phyloP scores from a whole-genome alignment of 2,329 filamentous ascomycete genomes.

The Hypomyces perniciosus region DNA sequence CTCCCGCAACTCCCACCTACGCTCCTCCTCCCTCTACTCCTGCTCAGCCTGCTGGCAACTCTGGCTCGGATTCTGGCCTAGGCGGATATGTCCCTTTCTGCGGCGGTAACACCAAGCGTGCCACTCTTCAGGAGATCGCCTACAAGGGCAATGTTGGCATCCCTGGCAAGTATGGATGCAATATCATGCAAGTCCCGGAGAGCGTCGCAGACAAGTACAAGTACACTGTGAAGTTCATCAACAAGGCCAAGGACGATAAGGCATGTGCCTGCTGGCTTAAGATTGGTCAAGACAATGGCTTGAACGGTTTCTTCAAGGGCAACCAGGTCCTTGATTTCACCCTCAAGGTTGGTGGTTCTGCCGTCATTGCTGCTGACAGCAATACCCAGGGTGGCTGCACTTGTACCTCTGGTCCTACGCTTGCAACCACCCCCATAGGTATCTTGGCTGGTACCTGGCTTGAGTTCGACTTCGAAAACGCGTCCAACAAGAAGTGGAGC shows the following conservation, averaged over 20 bases:
- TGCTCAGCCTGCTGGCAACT: constrained; percentile 10
- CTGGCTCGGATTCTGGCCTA: constrained; percentile 15
- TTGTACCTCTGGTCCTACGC: constrained; percentile 31
- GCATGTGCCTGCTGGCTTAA: constrained; percentile 46
- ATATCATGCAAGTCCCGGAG: constrained; percentile 41
- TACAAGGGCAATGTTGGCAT: constrained; percentile 44
- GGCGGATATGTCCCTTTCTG: constrained; percentile 29
- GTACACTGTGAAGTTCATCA: constrained; percentile 38
- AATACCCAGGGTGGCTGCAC: constrained; percentile 45
- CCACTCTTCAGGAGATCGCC: constrained; percentile 40
- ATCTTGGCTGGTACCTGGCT: constrained; percentile 42
- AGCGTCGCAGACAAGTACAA: constrained; percentile 35
- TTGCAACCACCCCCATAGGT: constrained; percentile 29
- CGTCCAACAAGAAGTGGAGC: constrained; percentile 42
- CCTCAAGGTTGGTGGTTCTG: constrained; percentile 30
- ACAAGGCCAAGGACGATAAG: constrained; percentile 29
- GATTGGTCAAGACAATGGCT: constrained; percentile 38
- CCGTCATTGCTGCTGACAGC: constrained; percentile 39
- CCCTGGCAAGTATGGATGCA: constrained; percentile 42
- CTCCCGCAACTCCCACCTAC: constrained; percentile 18
- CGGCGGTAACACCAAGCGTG: constrained; percentile 37
- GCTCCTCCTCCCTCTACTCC: constrained; percentile 11
- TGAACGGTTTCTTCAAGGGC: constrained; percentile 45
- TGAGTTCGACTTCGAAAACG: constrained; percentile 44
- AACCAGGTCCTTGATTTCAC: constrained; percentile 36